These are phyloP conservation scores for Gremmenia infestans DNA, from an alignment of 2,329 filamentous ascomycete species.

Conservation along the genomic window DNA sequence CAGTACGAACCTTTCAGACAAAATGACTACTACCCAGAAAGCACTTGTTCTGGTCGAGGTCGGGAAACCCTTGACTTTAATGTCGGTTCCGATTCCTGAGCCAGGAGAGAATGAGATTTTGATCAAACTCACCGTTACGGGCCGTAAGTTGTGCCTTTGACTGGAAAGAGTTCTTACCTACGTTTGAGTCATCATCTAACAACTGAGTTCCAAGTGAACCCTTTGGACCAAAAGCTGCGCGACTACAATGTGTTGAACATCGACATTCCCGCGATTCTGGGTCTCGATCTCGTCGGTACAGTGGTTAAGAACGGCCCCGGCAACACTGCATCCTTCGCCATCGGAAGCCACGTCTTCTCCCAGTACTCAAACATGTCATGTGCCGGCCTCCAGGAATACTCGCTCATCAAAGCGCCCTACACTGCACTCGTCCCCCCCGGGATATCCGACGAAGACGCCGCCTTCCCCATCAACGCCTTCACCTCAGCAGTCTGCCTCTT, in stretches of 20 bases:
- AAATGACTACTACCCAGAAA: conserved; percentile 18
- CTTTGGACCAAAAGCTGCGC: conserved; percentile 36
- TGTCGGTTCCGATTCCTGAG: conserved; percentile 26
- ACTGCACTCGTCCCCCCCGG: conserved; percentile 32
- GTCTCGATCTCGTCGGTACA: conserved; percentile 33
- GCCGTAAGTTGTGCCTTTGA: not conserved
- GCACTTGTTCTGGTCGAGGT: conserved; percentile 25
- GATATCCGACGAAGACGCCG: conserved; percentile 34
- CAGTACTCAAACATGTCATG: conserved; percentile 16
- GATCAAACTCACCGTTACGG: conserved; percentile 34
- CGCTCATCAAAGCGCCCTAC: conserved; percentile 29
- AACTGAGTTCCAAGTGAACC: conserved; percentile 15
- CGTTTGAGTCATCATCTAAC: not conserved
- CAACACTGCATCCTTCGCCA: conserved; percentile 21
- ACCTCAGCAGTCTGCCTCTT: conserved; percentile 21
- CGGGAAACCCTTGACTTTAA: conserved; percentile 22
- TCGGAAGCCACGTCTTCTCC: conserved; percentile 33
- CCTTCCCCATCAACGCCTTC: conserved; percentile 35
- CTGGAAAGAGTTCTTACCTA: not conserved
- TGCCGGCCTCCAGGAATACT: conserved; percentile 36
- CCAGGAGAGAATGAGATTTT: conserved; percentile 33
- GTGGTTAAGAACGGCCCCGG: conserved; percentile 28
- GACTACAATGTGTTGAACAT: conserved; percentile 34
- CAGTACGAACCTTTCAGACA: too few relatives aligned
- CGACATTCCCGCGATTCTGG: conserved; percentile 32